Conservation (phyloP, 495 filamentous ascomycete species). For the Lepidopterella palustris region DNA sequence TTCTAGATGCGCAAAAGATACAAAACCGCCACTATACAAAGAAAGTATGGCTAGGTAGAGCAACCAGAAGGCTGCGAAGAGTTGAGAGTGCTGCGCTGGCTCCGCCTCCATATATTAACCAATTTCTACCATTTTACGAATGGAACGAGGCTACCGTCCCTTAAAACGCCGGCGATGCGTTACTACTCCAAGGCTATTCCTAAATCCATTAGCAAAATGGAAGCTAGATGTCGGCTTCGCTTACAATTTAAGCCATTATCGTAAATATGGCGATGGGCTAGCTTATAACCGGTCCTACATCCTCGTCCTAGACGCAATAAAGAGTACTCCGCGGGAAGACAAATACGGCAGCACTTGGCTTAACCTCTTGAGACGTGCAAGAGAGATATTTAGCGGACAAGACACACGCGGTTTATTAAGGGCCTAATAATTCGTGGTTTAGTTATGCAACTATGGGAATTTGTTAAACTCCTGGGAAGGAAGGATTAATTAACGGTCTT, state of each 20-base stretch:
- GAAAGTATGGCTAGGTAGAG: conserved; percentile 16
- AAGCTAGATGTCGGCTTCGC: too few relatives aligned
- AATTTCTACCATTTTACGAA: conserved; percentile 11
- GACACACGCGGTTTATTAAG: neutral
- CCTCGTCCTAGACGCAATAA: neutral
- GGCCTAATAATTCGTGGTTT: conserved; percentile 24
- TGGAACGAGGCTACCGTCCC: conserved; percentile 10
- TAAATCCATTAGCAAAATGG: too few relatives aligned
- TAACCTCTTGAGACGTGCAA: neutral
- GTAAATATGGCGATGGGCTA: neutral
- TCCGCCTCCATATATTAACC: conserved; percentile 5
- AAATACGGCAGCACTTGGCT: neutral
- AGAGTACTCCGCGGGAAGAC: neutral
- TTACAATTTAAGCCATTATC: too few relatives aligned
- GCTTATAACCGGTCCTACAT: neutral
- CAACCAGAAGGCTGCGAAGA: conserved; percentile 14
- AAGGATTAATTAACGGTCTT: too few relatives aligned
- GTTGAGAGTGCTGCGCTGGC: conserved; percentile 8
- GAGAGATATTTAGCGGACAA: neutral
- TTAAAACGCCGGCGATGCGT: conserved; percentile 10
- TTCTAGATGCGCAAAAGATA: conserved; percentile 10
- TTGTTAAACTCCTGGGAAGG: too few relatives aligned
- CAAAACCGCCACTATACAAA: conserved; percentile 15
- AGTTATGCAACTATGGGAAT: conserved; percentile 23
- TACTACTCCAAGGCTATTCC: too few relatives aligned